Percentiles rank a stretch among this genome's conserved stretches.
Evolutionary conservation across 2,329 filamentous ascomycete genomes (phyloP).

Genomic region (Verruconis gallopava): DNA sequence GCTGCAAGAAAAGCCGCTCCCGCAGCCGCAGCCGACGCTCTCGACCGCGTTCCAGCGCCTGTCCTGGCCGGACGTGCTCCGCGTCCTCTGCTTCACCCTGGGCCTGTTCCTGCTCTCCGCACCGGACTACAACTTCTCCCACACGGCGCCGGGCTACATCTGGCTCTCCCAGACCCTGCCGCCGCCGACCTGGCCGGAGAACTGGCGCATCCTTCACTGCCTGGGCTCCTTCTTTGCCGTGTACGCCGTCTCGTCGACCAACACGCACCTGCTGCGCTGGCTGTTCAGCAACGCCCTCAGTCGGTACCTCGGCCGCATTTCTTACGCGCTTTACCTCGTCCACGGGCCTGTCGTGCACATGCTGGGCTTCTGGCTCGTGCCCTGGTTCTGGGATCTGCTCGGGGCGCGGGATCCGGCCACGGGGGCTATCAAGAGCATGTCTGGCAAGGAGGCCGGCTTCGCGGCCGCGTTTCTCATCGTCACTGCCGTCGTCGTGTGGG

Average conservation of each 20-base stretch:
- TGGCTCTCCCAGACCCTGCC: not conserved
- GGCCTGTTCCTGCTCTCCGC: constrained; percentile 9
- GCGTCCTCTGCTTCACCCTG: not conserved
- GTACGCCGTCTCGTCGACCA: constrained; percentile 10
- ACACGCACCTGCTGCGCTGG: constrained; percentile 20
- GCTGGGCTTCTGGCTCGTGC: constrained; percentile 26
- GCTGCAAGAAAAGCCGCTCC: too few species aligned
- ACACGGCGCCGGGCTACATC: not conserved
- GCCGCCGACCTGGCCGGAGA: constrained; percentile 11
- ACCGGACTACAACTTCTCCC: not conserved
- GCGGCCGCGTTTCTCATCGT: constrained; percentile 26
- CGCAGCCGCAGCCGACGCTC: not conserved
- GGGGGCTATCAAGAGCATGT: constrained; percentile 16
- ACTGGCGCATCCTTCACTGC: constrained; percentile 31
- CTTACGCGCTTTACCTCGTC: constrained; percentile 46
- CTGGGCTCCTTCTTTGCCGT: constrained; percentile 29
- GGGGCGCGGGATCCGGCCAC: constrained; percentile 12
- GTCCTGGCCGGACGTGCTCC: not conserved
- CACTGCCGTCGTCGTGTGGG: constrained; percentile 35
- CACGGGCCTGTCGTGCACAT: constrained; percentile 36
- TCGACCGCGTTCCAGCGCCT: too few species aligned
- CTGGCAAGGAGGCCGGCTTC: constrained; percentile 25
- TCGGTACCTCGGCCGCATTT: constrained; percentile 45
- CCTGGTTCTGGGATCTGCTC: constrained; percentile 14
- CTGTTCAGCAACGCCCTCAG: constrained; percentile 37